Base-by-base conservation (phyloP, 2,329 filamentous ascomycete species). In the Xylaria sp. region DNA sequence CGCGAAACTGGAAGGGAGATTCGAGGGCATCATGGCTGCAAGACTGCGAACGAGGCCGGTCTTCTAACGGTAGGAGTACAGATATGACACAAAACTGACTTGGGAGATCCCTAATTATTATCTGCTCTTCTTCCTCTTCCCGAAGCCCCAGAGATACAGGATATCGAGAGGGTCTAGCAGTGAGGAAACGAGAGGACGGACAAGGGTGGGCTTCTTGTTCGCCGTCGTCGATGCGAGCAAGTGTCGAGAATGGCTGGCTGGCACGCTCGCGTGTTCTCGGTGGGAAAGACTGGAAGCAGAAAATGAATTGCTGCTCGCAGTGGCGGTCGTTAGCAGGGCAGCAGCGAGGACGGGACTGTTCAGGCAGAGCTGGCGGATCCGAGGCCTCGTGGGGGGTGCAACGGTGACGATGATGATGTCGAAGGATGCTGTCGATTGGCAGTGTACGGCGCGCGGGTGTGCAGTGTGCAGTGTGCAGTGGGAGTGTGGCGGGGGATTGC, bases 1-100 rank as follows among this genome's bases (percentile, higher is more conserved):
- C 76, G 90, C 90, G 80, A 93, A 93, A 83, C 89, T 93, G 71
- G 90, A 92, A 72, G 90, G 88, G 77, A 92, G 85, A 80, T 90
- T 88, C 76, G 88, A 87, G 80, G 89, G 86, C 90, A 92, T 83
- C 62, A 66, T 77, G 62, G 54, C 27, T 52, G 13, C 17, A 37
- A 38, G 38, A 60, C 38, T 54, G 49, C 35, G 40, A 51, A 47
- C 21, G 41, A 49, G 5, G 46, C 51, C 49, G 19, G 58, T 53
- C 40, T 46, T 54, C 35, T 52, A 23, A 37, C 40, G n/a, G 54
- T 37, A 48, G 21, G 25, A 52, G 54, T 40, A 58, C 58, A 53
- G 43, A 29, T 43, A 57, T 55, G 27, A 51, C 52, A 56, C 43
- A 54, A 31, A 37, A 53, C 27, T n/a, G 15, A 35, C 19, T 51